A percentile compares a stretch with the other conserved stretches of the same genome.
These are phyloP conservation scores for Malassezia brasiliensis DNA, from an alignment of 1,284 basidiomycete genomes.

Conservation along the genomic window DNA sequence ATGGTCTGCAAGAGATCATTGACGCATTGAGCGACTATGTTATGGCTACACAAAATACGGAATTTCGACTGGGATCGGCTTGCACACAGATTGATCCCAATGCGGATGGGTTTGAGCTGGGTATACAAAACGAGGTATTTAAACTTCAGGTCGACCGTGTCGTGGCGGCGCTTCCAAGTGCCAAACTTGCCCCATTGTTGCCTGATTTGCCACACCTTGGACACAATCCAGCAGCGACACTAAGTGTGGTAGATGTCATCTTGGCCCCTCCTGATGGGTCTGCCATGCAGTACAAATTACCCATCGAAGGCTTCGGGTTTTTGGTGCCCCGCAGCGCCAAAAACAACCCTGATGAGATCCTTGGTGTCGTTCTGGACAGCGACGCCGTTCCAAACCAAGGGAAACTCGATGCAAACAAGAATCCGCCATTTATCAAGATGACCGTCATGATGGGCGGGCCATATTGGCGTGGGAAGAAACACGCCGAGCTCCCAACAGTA, in stretches of 20 bases:
- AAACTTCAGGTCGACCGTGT: constrained; percentile 23
- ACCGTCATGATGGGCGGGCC: constrained; percentile 86
- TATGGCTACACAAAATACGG: constrained; percentile 55
- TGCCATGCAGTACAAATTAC: constrained; percentile 64
- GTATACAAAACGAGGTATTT: background rate
- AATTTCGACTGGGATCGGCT: constrained; percentile 53
- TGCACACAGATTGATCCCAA: constrained; percentile 49
- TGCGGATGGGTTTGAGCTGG: background rate
- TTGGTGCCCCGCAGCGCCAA: constrained; percentile 69
- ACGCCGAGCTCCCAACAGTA: constrained; percentile 48
- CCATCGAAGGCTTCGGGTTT: constrained; percentile 80
- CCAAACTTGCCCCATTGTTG: constrained; percentile 21
- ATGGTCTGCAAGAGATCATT: constrained; percentile 66
- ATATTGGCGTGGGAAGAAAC: constrained; percentile 34
- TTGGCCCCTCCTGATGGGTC: constrained; percentile 51
- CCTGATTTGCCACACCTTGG: constrained; percentile 45
- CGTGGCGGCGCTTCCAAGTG: constrained; percentile 49
- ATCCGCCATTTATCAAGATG: constrained; percentile 56
- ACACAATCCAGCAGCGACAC: constrained; percentile 45
- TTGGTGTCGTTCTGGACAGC: constrained; percentile 59
- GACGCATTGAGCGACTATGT: constrained; percentile 56
- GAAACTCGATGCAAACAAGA: constrained; percentile 1
- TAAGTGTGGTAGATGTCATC: constrained; percentile 40
- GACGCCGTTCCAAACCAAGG: constrained; percentile 48
- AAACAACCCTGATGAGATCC: constrained; percentile 51